A percentile compares a stretch with the other conserved stretches of the same genome.
These are phyloP conservation scores for Collybia sp. DNA, from an alignment of 768 basidiomycete genomes.

Conservation along the genomic window DNA sequence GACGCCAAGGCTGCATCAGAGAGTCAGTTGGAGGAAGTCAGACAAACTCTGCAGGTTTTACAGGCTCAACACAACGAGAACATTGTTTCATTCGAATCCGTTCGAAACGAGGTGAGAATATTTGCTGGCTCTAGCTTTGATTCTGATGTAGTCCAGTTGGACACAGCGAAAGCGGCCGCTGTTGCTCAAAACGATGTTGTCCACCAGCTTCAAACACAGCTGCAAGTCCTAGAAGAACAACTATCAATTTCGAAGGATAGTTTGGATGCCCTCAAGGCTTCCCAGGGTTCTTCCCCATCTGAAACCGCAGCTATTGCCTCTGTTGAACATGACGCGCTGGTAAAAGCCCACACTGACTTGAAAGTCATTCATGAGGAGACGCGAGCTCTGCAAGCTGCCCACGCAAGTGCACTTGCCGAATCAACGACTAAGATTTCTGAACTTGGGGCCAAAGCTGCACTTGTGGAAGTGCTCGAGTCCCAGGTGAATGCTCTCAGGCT, in stretches of 20 bases:
- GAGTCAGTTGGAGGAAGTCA: constrained; percentile 38
- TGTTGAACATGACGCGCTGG: constrained; percentile 57
- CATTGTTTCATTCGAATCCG: constrained; percentile 31
- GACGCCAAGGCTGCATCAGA: constrained; percentile 45
- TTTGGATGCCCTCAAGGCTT: constrained; percentile 43
- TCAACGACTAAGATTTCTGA: constrained; percentile 38
- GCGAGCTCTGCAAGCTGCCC: constrained; percentile 44
- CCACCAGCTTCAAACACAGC: constrained; percentile 42
- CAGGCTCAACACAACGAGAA: constrained; percentile 24
- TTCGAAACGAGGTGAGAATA: constrained; percentile 46
- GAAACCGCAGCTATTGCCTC: constrained; percentile 48
- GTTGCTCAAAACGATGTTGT: constrained; percentile 41
- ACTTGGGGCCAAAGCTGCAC: constrained; percentile 41
- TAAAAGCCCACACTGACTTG: constrained; percentile 61
- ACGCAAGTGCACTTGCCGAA: constrained; percentile 44
- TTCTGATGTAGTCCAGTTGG: constrained; percentile 37
- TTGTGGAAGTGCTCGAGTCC: constrained; percentile 35
- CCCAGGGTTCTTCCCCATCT: constrained; percentile 37
- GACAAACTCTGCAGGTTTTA: constrained; percentile 32
- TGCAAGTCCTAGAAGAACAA: constrained; percentile 46
- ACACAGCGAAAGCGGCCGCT: constrained; percentile 35
- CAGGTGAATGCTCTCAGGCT: constrained; percentile 49
- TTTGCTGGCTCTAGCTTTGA: constrained; percentile 1
- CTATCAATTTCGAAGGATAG: constrained; percentile 45
- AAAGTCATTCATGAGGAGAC: constrained; percentile 49